These are phyloP conservation scores for Vitis rupestris DNA, from an alignment of 164 flowering plant species.

Conservation along the genomic window DNA sequence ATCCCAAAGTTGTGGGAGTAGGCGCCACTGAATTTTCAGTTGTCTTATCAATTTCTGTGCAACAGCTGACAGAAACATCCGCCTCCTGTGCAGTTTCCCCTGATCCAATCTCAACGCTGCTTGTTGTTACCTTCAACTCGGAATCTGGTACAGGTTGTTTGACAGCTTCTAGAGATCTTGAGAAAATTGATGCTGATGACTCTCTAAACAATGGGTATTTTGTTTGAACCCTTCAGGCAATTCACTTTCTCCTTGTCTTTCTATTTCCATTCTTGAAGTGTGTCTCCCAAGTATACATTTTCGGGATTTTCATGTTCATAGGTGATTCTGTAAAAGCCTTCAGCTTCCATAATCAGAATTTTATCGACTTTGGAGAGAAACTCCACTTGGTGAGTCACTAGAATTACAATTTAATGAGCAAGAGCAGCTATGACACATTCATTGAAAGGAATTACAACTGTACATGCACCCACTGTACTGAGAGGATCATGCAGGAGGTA, in stretches of 20 bases:
- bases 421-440: slow-evolving; percentile 77
- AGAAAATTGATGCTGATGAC: too few relatives aligned
- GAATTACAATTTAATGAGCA: slow-evolving; percentile 65
- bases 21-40: slow-evolving; percentile 9
- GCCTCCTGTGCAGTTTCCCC: slow-evolving; percentile 15
- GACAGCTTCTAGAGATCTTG: slow-evolving; percentile 1
- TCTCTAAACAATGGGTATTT: background rate
- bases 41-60: slow-evolving; percentile 10
- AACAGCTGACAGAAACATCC: slow-evolving; percentile 11
- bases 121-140: slow-evolving; percentile 7
- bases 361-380: slow-evolving; percentile 66
- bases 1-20: slow-evolving; percentile 12
- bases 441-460: slow-evolving; percentile 46
- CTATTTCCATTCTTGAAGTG: background rate
- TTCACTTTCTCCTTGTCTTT: slow-evolving; percentile 7
- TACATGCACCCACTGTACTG: too few relatives aligned
- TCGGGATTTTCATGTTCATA: too few relatives aligned
- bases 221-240: slow-evolving; percentile 13
- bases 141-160: slow-evolving; percentile 12
- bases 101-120: slow-evolving; percentile 15
- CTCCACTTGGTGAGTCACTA: slow-evolving; percentile 94
- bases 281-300: background rate
- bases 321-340: slow-evolving; percentile 17
- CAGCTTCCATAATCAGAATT: slow-evolving; percentile 77
- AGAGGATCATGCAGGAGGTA: too few relatives aligned